Base-by-base conservation (phyloP, 192 early-diverging fungal genomes). In the Dispira parvispora region DNA sequence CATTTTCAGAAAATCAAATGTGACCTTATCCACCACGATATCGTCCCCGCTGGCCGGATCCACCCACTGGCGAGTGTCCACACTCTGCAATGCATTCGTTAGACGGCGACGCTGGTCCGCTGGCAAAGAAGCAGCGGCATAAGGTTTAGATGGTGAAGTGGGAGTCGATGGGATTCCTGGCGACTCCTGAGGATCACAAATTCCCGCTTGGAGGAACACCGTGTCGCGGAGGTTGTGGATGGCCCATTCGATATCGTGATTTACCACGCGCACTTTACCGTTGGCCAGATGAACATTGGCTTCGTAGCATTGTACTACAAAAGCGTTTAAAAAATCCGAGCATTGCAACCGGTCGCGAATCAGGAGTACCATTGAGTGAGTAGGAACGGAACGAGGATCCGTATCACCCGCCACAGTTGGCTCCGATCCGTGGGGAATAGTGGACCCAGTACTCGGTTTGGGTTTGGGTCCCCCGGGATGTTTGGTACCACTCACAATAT, bases 161-260 rank as follows among this genome's bases (percentile, higher is more conserved):
- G 21, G 54, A 14, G 1, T 27, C 16, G 26, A 20, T 3, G n/a
- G 16, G 16, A 10, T 25, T 14, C 6, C 32, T 11, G 11, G 8
- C 14, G 25, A 18, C 21, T 5, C 10, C 21, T 28, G 14, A 14
- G 57, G 57, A 60, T 1, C 27, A 12, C 38, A 27, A 1, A 67
- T 63, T 6, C 61, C 63, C 12, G 73, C 64, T 8, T 66, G 70
- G 52, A 78, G 46, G 46, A 78, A 74, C 47, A 78, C 76, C 53
- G 74, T 73, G 44, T 67, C 69, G 23, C 70, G 70, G 27, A 78
- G 68, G 46, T 78, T 69, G 65, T 78, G 76, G 67, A 78, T 75
- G n/a, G 76, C 76, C 76, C 76, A 78, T 61, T 74, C 72, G 49
- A 75, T 63, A 45, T 78, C 73, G 57, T 78, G 76, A 67, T 78